phyloP scores from a whole-genome alignment of 805 yeast species.

The Candida odintsovae region DNA sequence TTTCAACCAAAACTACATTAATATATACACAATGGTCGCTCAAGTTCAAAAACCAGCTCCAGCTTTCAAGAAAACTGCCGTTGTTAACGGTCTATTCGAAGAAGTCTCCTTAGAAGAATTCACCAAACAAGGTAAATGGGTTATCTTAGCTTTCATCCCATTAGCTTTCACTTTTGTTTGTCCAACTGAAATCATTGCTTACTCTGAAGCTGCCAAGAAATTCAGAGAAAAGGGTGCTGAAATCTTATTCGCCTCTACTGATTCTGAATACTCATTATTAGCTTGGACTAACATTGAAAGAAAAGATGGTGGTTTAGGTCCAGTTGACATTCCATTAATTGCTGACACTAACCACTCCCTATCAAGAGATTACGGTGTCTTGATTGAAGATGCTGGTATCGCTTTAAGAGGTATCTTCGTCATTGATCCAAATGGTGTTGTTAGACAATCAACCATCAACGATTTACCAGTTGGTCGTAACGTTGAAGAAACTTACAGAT shows the following conservation, averaged over 20 bases:
- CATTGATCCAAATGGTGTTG: slow-evolving; percentile 91
- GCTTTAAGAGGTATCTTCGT: slow-evolving; percentile 97
- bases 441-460: slow-evolving; percentile 97
- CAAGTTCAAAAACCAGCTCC: slow-evolving; percentile 96
- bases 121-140: slow-evolving; percentile 87
- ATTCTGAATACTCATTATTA: slow-evolving; percentile 93
- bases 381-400: slow-evolving; percentile 92
- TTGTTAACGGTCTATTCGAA: slow-evolving; percentile 93
- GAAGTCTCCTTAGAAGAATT: slow-evolving; percentile 90
- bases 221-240: slow-evolving; percentile 83
- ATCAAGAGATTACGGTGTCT: slow-evolving; percentile 95
- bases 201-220: slow-evolving; percentile 90
- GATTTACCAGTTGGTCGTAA: slow-evolving; percentile 99
- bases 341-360: slow-evolving; percentile 97
- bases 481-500: slow-evolving; percentile 96
- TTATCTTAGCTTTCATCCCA: slow-evolving; percentile 93
- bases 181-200: slow-evolving; percentile 99
- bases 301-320: slow-evolving; percentile 98
- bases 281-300: slow-evolving; percentile 98
- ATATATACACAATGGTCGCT: slow-evolving; percentile 62
- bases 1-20: not conserved
- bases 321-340: slow-evolving; percentile 86
- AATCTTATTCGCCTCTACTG: slow-evolving; percentile 94
- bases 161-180: slow-evolving; percentile 99
- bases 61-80: slow-evolving; percentile 93